These are phyloP conservation scores for Pythium aristosporum DNA, from an alignment of 352 stramenopile genomes.

Conservation along the genomic window DNA sequence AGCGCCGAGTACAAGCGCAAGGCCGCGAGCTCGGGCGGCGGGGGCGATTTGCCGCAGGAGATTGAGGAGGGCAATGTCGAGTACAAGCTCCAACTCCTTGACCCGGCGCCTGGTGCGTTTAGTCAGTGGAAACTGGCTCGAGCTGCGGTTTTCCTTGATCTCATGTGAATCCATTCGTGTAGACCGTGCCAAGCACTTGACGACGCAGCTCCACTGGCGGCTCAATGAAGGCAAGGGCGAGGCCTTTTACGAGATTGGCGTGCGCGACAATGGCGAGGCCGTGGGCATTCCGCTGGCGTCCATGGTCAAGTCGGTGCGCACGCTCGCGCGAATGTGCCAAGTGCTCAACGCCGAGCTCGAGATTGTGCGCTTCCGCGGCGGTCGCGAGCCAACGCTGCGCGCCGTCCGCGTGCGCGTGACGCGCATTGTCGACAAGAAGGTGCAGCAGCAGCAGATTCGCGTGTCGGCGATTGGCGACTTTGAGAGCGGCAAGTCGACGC, in stretches of 20 bases:
- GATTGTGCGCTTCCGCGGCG: constrained; percentile 58
- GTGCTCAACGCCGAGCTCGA: constrained; percentile 65
- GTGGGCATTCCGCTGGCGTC: constrained; percentile 65
- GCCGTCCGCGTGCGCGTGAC: constrained; percentile 49
- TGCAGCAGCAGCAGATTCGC: constrained; percentile 55
- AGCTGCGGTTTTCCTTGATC: background rate
- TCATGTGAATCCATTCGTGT: background rate
- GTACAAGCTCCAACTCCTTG: constrained; percentile 90
- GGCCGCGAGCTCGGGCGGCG: background rate
- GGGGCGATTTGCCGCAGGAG: constrained; percentile 53
- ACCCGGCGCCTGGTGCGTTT: constrained; percentile 51
- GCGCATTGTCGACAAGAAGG: constrained; percentile 48
- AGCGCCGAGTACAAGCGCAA: constrained; percentile 29
- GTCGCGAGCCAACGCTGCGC: constrained; percentile 34
- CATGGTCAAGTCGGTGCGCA: constrained; percentile 70
- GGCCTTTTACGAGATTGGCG: constrained; percentile 87
- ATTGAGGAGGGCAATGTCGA: constrained; percentile 90
- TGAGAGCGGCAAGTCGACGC: constrained; percentile 88
- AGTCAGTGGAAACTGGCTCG: background rate
- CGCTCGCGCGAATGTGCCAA: constrained; percentile 72
- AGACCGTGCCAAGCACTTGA: constrained; percentile 84
- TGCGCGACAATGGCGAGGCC: constrained; percentile 79
- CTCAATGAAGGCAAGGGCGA: constrained; percentile 85
- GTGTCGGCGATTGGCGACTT: constrained; percentile 87
- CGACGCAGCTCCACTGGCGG: constrained; percentile 89